Evolutionary conservation across 2,329 filamentous ascomycete genomes (phyloP), one percentile per base, ranked within the genome.

Genomic region (Emergomyces pasteurianus): DNA sequence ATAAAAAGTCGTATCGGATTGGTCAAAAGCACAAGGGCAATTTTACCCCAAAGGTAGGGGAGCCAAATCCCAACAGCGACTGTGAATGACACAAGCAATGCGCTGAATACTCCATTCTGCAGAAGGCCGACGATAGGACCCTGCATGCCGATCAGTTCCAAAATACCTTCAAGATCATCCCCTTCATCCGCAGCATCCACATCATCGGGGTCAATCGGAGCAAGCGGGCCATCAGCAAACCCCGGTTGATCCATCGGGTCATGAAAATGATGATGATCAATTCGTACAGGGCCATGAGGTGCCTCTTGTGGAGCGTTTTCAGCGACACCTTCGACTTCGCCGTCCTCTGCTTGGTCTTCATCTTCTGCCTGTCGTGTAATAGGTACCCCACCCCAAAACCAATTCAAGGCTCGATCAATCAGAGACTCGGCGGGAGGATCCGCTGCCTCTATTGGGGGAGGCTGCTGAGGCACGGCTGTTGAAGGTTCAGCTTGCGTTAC

Each of bases 131-230:
- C 87, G 2, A 99, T 80, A 0, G 94, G 94, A 0, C 94, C 94
- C 69, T 95, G 90, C 88, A 99, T 95, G 43, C 94, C 94, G 62
- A 99, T 88, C 18, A 99, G 83, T 72, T 99, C 94, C 79, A 99
- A 86, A 58, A 99, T 89, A 0, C 94, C 94, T 71, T 99, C 94
- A 18, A 99, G 85, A 70, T 99, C 94, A 74, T 99, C 94, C 10
- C 89, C 89, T 66, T 96, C 88, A 50, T 81, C 79, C 18, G 77
- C 72, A n/a, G 75, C 78, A 65, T 81, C 79, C 54, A 72, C 77
- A 63, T 86, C 83, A 53, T 85, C 83, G 38, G 40, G 38, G 23
- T 57, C 55, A 0, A 21, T 40, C 8, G 55, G 34, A 46, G 7
- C 38, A 43, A 31, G 40, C n/a, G 55, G 38, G 38, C 38, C 55